These are phyloP conservation scores for Leucoagaricus sp. DNA, from an alignment of 1,284 basidiomycete genomes.

Conservation along the genomic window DNA sequence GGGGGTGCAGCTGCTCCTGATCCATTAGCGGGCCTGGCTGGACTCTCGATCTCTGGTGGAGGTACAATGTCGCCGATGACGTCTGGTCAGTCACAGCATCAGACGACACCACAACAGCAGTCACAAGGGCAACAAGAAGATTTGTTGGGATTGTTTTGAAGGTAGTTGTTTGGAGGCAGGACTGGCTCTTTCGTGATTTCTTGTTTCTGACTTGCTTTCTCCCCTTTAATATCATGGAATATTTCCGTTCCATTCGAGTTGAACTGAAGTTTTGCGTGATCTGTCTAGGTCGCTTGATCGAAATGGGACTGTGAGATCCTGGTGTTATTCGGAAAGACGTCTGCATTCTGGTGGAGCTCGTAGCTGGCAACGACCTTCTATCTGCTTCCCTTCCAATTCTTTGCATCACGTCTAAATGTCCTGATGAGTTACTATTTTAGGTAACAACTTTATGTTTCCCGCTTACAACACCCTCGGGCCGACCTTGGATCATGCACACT, in stretches of 20 bases:
- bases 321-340: too few relatives aligned
- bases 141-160: constrained; percentile 48
- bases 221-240: too few relatives aligned
- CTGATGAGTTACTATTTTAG: background rate
- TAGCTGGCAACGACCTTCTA: background rate
- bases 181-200: constrained; percentile 1
- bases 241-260: too few relatives aligned
- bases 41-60: constrained; percentile 8
- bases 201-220: background rate
- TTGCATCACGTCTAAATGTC: background rate
- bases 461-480: too few relatives aligned
- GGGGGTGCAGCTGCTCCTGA: constrained; percentile 20
- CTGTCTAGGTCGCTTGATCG: background rate
- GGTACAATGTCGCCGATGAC: constrained; percentile 1
- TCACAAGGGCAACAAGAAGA: constrained; percentile 39
- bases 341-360: too few relatives aligned
- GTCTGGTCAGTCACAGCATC: background rate
- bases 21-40: constrained; percentile 19
- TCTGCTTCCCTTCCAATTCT: background rate
- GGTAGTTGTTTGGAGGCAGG: constrained; percentile 5
- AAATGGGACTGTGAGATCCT: too few relatives aligned
- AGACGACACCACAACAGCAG: constrained; percentile 27
- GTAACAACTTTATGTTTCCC: too few relatives aligned
- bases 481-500: too few relatives aligned
- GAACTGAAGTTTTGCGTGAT: too few relatives aligned